phyloP scores from a whole-genome alignment of 2,329 filamentous ascomycete genomes.

The Cadophora sp. region DNA sequence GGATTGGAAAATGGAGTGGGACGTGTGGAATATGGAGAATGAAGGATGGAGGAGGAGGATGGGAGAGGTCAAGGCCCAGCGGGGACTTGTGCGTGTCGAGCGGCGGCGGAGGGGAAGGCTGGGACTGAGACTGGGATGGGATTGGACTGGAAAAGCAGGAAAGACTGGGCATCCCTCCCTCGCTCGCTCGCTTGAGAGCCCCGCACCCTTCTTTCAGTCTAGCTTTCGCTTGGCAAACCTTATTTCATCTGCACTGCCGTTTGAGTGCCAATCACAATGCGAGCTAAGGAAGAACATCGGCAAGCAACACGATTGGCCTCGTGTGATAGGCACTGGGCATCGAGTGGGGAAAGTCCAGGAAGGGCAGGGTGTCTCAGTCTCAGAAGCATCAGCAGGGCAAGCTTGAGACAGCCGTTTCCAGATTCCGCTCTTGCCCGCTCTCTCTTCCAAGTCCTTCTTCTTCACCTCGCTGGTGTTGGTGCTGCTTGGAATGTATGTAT shows the following conservation, averaged over 20 bases:
- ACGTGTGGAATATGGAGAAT: too few species aligned
- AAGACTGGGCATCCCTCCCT: background rate
- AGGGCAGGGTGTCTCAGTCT: background rate
- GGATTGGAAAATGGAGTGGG: too few species aligned
- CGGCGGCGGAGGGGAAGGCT: too few species aligned
- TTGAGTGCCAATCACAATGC: background rate
- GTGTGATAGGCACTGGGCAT: background rate
- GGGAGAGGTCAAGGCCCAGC: background rate
- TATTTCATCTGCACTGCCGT: slow-evolving; percentile 5
- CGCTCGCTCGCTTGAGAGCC: background rate
- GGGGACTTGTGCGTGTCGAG: background rate
- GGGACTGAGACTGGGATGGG: background rate
- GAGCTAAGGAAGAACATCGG: background rate
- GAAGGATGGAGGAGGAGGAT: background rate
- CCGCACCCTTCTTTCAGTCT: background rate
- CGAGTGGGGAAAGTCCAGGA: background rate
- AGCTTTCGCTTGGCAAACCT: background rate
- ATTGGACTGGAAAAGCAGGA: background rate
- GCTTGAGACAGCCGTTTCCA: slow-evolving; percentile 14
- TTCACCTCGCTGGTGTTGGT: background rate
- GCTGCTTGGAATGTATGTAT: background rate
- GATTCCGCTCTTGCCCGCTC: background rate
- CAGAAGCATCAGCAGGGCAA: background rate
- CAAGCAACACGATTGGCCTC: background rate
- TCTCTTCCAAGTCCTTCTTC: background rate